These are phyloP conservation scores for Periconia sp. DNA, from an alignment of 2,329 filamentous ascomycete genomes.

Conservation along the genomic window DNA sequence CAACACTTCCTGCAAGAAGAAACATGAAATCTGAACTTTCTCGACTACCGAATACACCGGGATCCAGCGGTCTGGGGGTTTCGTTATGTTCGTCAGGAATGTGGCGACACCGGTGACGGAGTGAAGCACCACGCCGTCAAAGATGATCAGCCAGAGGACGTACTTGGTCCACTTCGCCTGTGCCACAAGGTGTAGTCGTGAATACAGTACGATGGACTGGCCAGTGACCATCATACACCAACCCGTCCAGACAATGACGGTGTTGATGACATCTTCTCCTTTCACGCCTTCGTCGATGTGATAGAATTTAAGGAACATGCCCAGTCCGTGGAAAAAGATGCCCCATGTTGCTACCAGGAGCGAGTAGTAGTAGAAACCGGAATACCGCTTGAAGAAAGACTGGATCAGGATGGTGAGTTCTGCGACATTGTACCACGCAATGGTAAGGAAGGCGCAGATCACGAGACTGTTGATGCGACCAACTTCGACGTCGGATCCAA, in stretches of 20 bases:
- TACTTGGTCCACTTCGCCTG: conserved; percentile 41
- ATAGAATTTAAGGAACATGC: conserved; percentile 16
- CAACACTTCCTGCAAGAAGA: conserved; percentile 37
- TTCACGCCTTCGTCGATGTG: conserved; percentile 6
- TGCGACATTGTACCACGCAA: conserved; percentile 11
- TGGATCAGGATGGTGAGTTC: conserved; percentile 15
- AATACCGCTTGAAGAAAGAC: conserved; percentile 13
- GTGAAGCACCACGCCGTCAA: conserved; percentile 55
- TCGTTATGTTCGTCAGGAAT: conserved; percentile 47
- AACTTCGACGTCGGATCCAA: conserved; percentile 9
- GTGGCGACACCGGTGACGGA: conserved; percentile 52
- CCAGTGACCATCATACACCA: conserved; percentile 63
- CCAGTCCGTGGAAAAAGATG: conserved; percentile 13
- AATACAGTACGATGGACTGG: conserved; percentile 62
- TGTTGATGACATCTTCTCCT: conserved; percentile 1
- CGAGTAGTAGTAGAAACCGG: conserved; percentile 16
- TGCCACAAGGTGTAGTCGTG: conserved; percentile 59
- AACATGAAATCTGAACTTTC: conserved; percentile 41
- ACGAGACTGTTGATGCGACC: conserved; percentile 6
- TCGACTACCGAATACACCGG: conserved; percentile 38
- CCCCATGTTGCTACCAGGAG: conserved; percentile 12
- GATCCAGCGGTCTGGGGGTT: conserved; percentile 27
- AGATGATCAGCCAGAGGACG: conserved; percentile 58
- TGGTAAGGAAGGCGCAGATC: conserved; percentile 8
- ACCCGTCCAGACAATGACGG: conserved; percentile 6